These are phyloP conservation scores for Ceratopteris richardii DNA, from an alignment of 75 land plant genomes.

Conservation along the genomic window DNA sequence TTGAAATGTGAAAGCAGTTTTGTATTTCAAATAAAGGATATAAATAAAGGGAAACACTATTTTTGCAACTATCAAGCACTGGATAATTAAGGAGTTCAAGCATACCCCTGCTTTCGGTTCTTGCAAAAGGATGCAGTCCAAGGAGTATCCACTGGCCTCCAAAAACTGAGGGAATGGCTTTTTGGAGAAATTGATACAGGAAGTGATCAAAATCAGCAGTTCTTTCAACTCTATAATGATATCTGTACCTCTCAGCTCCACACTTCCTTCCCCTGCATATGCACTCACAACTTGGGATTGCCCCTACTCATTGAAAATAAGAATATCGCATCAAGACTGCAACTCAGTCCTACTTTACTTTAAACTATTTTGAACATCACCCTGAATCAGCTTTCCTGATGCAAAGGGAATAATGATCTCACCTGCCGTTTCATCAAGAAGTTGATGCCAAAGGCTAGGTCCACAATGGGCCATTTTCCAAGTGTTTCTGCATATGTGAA, in stretches of 20 bases:
- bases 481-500: conserved; percentile 90
- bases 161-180: conserved; percentile 83
- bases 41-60: too few relatives aligned
- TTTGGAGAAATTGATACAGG: conserved; percentile 83
- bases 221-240: conserved; percentile 49
- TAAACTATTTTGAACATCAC: neutral
- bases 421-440: conserved; percentile 84
- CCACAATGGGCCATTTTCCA: conserved; percentile 98
- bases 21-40: too few relatives aligned
- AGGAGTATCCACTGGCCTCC: conserved; percentile 61
- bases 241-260: conserved; percentile 49
- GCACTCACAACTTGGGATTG: conserved; percentile 66
- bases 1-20: too few relatives aligned
- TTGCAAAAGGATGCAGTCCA: conserved; percentile 70
- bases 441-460: conserved; percentile 93
- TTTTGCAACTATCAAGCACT: too few relatives aligned
- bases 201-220: conserved; percentile 45
- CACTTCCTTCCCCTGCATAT: conserved; percentile 54
- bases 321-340: too few relatives aligned
- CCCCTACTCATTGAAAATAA: conserved; percentile 44
- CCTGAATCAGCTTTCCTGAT: too few relatives aligned
- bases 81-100: too few relatives aligned
- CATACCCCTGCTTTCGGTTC: conserved; percentile 93
- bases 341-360: too few relatives aligned
- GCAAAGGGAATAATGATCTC: too few relatives aligned